A percentile compares a stretch with the other conserved stretches of the same genome.
These are phyloP conservation scores for Ceratobasidium sp. DNA, from an alignment of 1,284 basidiomycete species.

Conservation along the genomic window DNA sequence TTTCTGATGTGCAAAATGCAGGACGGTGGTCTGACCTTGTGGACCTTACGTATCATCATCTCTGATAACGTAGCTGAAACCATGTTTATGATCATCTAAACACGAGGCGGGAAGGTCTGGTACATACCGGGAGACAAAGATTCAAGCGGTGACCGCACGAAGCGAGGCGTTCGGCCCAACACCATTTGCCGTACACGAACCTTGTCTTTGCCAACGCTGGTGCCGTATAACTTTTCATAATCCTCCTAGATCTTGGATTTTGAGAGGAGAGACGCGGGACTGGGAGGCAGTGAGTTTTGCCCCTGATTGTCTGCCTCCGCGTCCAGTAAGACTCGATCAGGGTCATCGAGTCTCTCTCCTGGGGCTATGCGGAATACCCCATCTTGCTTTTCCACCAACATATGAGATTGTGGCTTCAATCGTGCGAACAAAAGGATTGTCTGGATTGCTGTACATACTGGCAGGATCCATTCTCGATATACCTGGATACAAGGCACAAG, in stretches of 20 bases:
- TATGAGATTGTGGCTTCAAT: conserved; percentile 14
- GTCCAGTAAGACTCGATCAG: neutral
- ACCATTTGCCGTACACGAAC: neutral
- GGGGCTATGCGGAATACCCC: neutral
- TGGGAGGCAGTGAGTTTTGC: neutral
- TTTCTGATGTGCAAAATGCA: too few species aligned
- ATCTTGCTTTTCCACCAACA: neutral
- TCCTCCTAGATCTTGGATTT: neutral
- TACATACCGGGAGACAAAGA: neutral
- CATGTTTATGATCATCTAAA: neutral
- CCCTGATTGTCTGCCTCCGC: neutral
- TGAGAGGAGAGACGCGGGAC: neutral
- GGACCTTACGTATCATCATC: neutral
- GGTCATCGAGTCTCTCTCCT: neutral
- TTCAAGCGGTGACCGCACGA: neutral
- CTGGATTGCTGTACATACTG: too few species aligned
- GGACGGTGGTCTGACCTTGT: neutral
- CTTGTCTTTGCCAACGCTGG: neutral
- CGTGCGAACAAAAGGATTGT: too few species aligned
- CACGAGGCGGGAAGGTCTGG: neutral
- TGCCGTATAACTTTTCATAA: neutral
- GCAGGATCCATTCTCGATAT: too few species aligned
- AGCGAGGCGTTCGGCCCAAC: neutral
- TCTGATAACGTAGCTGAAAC: conserved; percentile 2
- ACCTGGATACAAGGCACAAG: too few species aligned